Base-by-base conservation (phyloP, 306 rosid genomes). In the Lablab purpureus region DNA sequence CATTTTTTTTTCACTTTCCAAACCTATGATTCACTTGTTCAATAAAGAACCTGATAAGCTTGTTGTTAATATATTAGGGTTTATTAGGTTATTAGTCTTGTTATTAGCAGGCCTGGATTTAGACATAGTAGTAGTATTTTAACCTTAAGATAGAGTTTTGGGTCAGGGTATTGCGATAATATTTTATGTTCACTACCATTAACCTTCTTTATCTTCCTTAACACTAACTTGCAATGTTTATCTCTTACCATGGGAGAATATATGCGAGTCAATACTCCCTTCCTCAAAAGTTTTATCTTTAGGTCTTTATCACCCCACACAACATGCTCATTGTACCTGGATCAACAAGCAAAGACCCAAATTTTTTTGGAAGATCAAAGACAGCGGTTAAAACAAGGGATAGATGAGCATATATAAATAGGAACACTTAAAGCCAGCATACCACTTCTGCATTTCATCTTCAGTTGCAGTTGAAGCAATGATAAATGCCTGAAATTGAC, bases 281-380 rank as follows among this genome's bases (percentile, higher is more conserved):
- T 95, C 77, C 92, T 93, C 89, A 95, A 79, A 82, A 95, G 86
- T 85, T 90, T 95, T 47, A 91, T 23, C 84, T 83, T 95, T 32
- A 89, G 18, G 30, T 95, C 98, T 85, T 93, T 91, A 85, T 95
- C 98, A 83, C 90, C 94, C 99, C 99, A 93, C 79, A 95, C 98
- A 40, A 95, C 84, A 83, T 87, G 99, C 71, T 93, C 98, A 46
- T 84, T 89, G 67, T 93, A 93, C 99, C 99, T 93, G 62, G 78
- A 70, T 73, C 41, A 69, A 70, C 70, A 63, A 81, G 81, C 66
- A 79, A 75, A 71, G 59, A 65, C 34, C 34, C 79, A 60, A 40
- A 68, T 40, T 45, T 52, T 34, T 58, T 51, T 49, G 13, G 60
- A 41, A 63, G 45, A 76, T 73, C 54, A 69, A 22, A 54, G 49